phyloP scores from a whole-genome alignment of 345 rosid genomes.

The Rhodamnia argentea region DNA sequence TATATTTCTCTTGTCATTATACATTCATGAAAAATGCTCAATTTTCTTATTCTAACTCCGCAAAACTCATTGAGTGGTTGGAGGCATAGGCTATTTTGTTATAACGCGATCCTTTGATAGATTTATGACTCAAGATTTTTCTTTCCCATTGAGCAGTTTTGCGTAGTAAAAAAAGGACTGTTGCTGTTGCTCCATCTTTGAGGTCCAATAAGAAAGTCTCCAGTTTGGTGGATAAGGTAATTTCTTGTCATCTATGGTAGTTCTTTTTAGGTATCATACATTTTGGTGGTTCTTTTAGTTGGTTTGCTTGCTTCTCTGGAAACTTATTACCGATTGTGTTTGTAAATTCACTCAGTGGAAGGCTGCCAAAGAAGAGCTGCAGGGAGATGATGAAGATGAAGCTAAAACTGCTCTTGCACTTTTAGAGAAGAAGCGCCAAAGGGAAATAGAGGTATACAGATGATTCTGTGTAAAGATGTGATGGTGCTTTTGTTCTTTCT shows the following conservation, averaged over 20 bases:
- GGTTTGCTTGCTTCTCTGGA: not conserved
- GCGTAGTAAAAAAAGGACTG: slow-evolving; percentile 70
- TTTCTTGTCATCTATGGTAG: not conserved
- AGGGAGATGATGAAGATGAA: slow-evolving; percentile 72
- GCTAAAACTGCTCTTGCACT: slow-evolving; percentile 51
- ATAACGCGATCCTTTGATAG: not conserved
- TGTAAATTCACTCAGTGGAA: slow-evolving; percentile 52
- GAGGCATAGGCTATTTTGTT: not conserved
- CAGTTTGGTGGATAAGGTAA: slow-evolving; percentile 92
- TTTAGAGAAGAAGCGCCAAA: slow-evolving; percentile 66
- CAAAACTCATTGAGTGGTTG: not conserved
- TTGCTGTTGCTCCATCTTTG: slow-evolving; percentile 60
- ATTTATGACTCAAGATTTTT: not conserved
- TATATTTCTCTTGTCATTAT: not conserved
- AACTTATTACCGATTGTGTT: not conserved
- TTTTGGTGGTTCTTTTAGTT: not conserved
- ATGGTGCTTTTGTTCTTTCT: not conserved
- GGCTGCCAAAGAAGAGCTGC: slow-evolving; percentile 94
- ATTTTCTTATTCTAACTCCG: not conserved
- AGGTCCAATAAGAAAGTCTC: slow-evolving; percentile 92
- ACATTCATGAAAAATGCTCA: not conserved
- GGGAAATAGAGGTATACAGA: slow-evolving; percentile 61
- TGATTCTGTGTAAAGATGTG: not conserved
- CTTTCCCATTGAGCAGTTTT: slow-evolving; percentile 21
- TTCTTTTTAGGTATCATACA: not conserved